phyloP scores from a whole-genome alignment of 345 rosid species.

The Melastoma malabathricum region DNA sequence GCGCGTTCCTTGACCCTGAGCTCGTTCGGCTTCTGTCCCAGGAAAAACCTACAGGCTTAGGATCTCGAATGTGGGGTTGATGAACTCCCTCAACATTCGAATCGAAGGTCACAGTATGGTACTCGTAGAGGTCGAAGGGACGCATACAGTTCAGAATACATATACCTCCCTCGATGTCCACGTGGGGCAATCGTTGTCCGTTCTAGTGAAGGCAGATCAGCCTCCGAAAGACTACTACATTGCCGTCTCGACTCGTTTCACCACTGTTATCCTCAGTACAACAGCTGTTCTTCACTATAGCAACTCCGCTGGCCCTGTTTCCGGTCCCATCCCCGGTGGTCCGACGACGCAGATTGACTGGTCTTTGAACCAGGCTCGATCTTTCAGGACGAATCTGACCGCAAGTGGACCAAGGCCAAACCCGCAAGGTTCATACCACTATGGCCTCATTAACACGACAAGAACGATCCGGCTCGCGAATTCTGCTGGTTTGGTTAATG shows the following conservation, averaged over 20 bases:
- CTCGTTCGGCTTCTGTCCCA: slow-evolving; percentile 14
- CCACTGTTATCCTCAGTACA: slow-evolving; percentile 33
- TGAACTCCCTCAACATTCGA: slow-evolving; percentile 60
- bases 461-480: slow-evolving; percentile 44
- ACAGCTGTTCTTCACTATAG: slow-evolving; percentile 55
- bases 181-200: slow-evolving; percentile 62
- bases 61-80: slow-evolving; percentile 62
- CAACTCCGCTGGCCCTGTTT: slow-evolving; percentile 38
- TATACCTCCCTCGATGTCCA: slow-evolving; percentile 58
- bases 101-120: slow-evolving; percentile 70
- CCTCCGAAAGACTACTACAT: slow-evolving; percentile 51
- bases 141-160: slow-evolving; percentile 55
- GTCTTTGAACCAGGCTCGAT: slow-evolving; percentile 66
- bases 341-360: slow-evolving; percentile 61
- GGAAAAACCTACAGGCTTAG: slow-evolving; percentile 63
- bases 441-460: slow-evolving; percentile 64
- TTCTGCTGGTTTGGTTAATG: slow-evolving; percentile 55
- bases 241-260: slow-evolving; percentile 55
- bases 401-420: slow-evolving; percentile 85
- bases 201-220: slow-evolving; percentile 64
- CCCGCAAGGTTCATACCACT: slow-evolving; percentile 89
- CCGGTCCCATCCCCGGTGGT: slow-evolving; percentile 56
- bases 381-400: slow-evolving; percentile 55
- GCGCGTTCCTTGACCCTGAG: background rate
- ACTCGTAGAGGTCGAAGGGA: slow-evolving; percentile 71